Evolutionary conservation across 148 eudicot genomes (phyloP), one percentile per base, ranked within the genome.

Genomic region (Camellia sinensis): DNA sequence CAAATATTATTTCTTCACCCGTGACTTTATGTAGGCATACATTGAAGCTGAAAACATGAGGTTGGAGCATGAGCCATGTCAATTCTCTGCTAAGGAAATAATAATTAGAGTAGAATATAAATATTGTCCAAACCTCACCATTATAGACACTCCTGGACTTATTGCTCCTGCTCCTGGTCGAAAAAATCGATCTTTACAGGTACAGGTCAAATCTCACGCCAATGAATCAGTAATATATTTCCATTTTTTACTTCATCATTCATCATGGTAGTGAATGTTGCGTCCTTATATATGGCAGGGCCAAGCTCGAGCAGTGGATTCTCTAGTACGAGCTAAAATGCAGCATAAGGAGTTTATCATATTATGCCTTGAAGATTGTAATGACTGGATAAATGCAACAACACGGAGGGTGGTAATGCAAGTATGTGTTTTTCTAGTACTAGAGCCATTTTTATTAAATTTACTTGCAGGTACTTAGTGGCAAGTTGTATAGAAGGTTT

Each of bases 21-120:
- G 2, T 65, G 43, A 60, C 74, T 57, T 57, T 60, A 7, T 84
- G 84, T 81, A 95, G 99, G 95, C 87, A 71, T 96, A 92, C 81
- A 96, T 96, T 82, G 98, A 96, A 92, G 93, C 97, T 77, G 99
- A 96, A 85, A 96, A 96, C 87, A 91, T 88, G 97, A 91, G 99
- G 85, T 82, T 96, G 85, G 95, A 90, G 87, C 76, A 80, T 72
- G 99, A 96, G 84, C 83, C 93, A 22, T 92, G 94, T 83, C 99
- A 92, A 68, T 96, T 96, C 78, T 96, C 99, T 57, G 84, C 99
- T 3, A 93, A 96, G 83, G 99, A 96, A 82, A 96, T 96, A 65
- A 91, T 96, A 53, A 88, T 96, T 60, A 87, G 82, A 85, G 90
- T 96, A 37, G 99, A 96, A 77, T 96, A 96, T 65, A 96, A 93